phyloP scores from a whole-genome alignment of 228 moss, liverwort and hornwort species.

The Sphagnum fallax region DNA sequence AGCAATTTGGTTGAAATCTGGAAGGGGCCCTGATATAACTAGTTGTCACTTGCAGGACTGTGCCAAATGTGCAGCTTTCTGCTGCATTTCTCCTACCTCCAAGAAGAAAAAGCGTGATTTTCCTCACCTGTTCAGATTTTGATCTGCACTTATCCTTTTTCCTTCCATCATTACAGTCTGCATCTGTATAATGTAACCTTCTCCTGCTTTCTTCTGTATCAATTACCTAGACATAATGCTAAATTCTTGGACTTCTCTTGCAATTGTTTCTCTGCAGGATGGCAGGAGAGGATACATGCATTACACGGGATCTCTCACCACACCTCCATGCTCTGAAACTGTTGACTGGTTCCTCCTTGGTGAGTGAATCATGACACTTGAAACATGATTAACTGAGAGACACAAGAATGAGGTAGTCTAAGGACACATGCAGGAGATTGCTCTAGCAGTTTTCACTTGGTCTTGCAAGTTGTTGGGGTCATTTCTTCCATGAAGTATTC shows the following conservation, averaged over 20 bases:
- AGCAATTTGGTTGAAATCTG: background rate
- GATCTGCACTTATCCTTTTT: too few relatives aligned
- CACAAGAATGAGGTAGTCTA: too few relatives aligned
- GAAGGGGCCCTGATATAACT: background rate
- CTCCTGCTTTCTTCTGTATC: background rate
- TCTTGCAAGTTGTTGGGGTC: background rate
- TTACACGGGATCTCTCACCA: conserved; percentile 80
- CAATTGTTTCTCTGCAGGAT: conserved; percentile 28
- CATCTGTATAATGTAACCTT: background rate
- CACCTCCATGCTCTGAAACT: conserved; percentile 73
- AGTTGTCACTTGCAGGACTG: conserved; percentile 26
- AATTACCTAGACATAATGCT: background rate
- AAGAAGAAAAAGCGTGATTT: conserved; percentile 20
- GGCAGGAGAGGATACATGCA: conserved; percentile 56
- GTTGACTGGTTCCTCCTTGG: conserved; percentile 83
- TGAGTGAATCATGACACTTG: conserved; percentile 8
- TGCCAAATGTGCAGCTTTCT: conserved; percentile 41
- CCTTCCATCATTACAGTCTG: too few relatives aligned
- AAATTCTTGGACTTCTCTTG: background rate
- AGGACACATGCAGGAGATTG: too few relatives aligned
- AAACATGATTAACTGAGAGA: background rate
- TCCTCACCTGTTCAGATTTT: too few relatives aligned
- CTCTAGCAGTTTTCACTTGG: background rate
- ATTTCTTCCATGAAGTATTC: background rate
- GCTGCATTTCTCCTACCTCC: conserved; percentile 59